A percentile compares a stretch with the other conserved stretches of the same genome.
Evolutionary conservation across 768 basidiomycete species (phyloP).

Genomic region (Podaxis carcinomalis): DNA sequence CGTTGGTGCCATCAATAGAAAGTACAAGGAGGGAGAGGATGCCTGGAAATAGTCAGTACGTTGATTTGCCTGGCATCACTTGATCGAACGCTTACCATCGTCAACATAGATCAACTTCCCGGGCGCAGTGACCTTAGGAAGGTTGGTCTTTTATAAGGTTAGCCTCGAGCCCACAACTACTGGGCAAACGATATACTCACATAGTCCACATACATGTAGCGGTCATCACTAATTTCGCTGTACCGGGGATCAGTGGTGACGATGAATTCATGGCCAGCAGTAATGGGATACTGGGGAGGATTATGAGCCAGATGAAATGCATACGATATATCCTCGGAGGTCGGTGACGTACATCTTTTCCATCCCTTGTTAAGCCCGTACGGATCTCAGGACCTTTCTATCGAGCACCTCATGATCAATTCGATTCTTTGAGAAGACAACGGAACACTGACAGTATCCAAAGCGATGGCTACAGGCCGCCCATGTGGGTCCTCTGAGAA

Average conservation of each 20-base stretch:
- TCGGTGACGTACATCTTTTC: slow-evolving; percentile 66
- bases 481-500: slow-evolving; percentile 60
- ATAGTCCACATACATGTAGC: slow-evolving; percentile 91
- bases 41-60: background rate
- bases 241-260: slow-evolving; percentile 83
- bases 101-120: slow-evolving; percentile 98
- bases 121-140: slow-evolving; percentile 93
- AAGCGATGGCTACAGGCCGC: slow-evolving; percentile 93
- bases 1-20: slow-evolving; percentile 75
- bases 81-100: slow-evolving; percentile 57
- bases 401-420: slow-evolving; percentile 4
- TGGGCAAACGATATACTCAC: slow-evolving; percentile 39
- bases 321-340: background rate
- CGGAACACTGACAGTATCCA: slow-evolving; percentile 77
- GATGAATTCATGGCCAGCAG: slow-evolving; percentile 91
- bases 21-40: slow-evolving; percentile 92
- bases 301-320: background rate
- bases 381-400: slow-evolving; percentile 99
- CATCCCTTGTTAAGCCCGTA: slow-evolving; percentile 87
- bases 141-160: slow-evolving; percentile 60
- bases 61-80: background rate
- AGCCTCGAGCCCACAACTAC: background rate
- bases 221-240: slow-evolving; percentile 74
- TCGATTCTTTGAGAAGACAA: background rate
- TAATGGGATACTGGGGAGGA: slow-evolving; percentile 63